These are phyloP conservation scores for Isabelozyma rhagii DNA, from an alignment of 805 yeast species.

Conservation along the genomic window DNA sequence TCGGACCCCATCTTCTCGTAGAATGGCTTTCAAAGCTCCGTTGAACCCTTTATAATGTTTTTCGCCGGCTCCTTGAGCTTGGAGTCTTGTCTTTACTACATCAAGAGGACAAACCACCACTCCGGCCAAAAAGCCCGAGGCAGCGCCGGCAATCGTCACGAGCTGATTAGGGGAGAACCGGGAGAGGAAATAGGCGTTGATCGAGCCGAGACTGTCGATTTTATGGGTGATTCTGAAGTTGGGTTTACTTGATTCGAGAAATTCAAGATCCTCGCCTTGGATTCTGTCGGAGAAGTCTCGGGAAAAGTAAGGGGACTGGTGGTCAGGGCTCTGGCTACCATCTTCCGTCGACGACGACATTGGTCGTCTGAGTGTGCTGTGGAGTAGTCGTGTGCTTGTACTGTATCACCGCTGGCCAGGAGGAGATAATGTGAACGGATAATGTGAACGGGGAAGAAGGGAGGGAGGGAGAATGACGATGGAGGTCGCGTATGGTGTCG, in stretches of 20 bases:
- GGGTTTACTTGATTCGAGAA: conserved; percentile 17
- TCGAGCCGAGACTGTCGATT: conserved; percentile 4
- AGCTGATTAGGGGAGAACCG: conserved; percentile 48
- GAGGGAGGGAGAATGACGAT: no score
- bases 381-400: no score
- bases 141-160: conserved; percentile 83
- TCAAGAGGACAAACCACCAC: conserved; percentile 91
- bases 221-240: conserved; percentile 20
- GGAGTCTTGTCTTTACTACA: conserved; percentile 86
- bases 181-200: neutral
- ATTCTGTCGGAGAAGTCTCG: conserved; percentile 33
- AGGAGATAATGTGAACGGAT: no score
- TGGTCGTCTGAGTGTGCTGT: neutral
- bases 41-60: conserved; percentile 56
- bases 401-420: no score
- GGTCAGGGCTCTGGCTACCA: neutral
- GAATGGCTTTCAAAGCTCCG: conserved; percentile 64
- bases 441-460: no score
- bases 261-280: conserved; percentile 37
- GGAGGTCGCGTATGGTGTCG: no score
- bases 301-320: neutral
- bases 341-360: neutral
- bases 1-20: conserved; percentile 71
- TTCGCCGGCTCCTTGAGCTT: conserved; percentile 72
- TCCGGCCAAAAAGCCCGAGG: conserved; percentile 92